These are phyloP conservation scores for Fusarium dlaminii DNA, from an alignment of 2,329 filamentous ascomycete species.

Conservation along the genomic window DNA sequence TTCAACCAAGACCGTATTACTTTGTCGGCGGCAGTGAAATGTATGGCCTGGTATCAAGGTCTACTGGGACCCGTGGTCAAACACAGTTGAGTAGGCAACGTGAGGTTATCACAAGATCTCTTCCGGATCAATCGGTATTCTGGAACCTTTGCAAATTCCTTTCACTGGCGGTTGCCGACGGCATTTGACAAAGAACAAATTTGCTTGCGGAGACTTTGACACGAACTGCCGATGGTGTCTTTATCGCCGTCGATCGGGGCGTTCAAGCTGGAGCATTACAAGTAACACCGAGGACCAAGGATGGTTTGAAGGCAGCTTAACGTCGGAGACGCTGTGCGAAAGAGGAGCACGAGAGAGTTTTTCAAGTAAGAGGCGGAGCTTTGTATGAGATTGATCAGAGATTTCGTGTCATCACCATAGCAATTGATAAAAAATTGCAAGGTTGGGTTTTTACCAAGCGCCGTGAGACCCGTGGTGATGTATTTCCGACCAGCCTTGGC, in stretches of 20 bases:
- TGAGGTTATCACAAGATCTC: conserved; percentile 20
- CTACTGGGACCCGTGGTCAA: conserved; percentile 7
- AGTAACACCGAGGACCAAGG: conserved; percentile 27
- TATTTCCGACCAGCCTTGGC: conserved; percentile 27
- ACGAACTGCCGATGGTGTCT: conserved; percentile 12
- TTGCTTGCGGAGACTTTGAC: conserved; percentile 1
- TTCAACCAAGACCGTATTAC: conserved; percentile 4
- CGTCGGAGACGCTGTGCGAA: conserved; percentile 19
- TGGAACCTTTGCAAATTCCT: neutral
- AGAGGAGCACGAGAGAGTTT: conserved; percentile 14
- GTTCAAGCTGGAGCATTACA: conserved; percentile 7
- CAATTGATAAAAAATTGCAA: conserved; percentile 33
- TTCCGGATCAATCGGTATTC: neutral
- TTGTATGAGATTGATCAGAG: conserved; percentile 19
- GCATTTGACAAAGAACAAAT: neutral
- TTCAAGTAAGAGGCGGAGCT: conserved; percentile 13
- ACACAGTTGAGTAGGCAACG: conserved; percentile 15
- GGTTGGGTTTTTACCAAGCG: conserved; percentile 10
- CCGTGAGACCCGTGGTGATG: conserved; percentile 20
- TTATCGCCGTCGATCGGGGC: neutral
- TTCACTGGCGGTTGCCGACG: neutral
- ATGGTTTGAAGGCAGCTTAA: conserved; percentile 19
- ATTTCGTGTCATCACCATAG: conserved; percentile 20
- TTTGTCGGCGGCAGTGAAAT: neutral
- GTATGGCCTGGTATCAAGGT: neutral